Percentiles rank a stretch among this genome's conserved stretches.
These are phyloP conservation scores for Solanum rostratum DNA, from an alignment of 257 asterid genomes.

Conservation along the genomic window DNA sequence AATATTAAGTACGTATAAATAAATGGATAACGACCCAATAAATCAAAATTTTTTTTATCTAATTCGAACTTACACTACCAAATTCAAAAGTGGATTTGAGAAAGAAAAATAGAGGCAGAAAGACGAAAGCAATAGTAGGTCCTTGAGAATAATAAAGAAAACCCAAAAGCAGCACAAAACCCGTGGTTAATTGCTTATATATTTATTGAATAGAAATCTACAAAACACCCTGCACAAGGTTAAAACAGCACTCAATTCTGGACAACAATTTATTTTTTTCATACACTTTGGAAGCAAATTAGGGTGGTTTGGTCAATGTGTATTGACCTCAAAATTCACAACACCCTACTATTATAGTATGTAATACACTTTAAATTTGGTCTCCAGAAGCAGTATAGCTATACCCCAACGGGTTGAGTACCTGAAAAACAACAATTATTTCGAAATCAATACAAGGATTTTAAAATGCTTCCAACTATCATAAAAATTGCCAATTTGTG, in stretches of 20 bases:
- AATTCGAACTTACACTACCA: background rate
- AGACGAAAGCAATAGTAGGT: background rate
- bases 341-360: background rate
- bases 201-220: background rate
- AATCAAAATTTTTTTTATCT: too few relatives aligned
- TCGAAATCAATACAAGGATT: background rate
- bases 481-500: too few relatives aligned
- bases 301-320: constrained; percentile 26
- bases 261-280: background rate
- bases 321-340: constrained; percentile 14
- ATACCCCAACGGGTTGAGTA: background rate
- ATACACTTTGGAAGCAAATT: background rate
- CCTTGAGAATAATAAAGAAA: background rate
- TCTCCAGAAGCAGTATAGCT: background rate
- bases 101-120: constrained; percentile 15
- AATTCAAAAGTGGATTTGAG: background rate
- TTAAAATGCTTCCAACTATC: background rate
- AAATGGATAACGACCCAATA: background rate
- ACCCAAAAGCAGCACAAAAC: constrained; percentile 23
- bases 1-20: background rate
- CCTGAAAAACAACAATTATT: constrained; percentile 1
- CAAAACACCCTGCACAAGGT: constrained; percentile 31
- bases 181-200: constrained; percentile 15
- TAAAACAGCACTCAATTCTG: background rate
- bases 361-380: background rate